A percentile compares a stretch with the other conserved stretches of the same genome.
These are phyloP conservation scores for Torulaspora microellipsoides DNA, from an alignment of 805 yeast genomes.

Conservation along the genomic window DNA sequence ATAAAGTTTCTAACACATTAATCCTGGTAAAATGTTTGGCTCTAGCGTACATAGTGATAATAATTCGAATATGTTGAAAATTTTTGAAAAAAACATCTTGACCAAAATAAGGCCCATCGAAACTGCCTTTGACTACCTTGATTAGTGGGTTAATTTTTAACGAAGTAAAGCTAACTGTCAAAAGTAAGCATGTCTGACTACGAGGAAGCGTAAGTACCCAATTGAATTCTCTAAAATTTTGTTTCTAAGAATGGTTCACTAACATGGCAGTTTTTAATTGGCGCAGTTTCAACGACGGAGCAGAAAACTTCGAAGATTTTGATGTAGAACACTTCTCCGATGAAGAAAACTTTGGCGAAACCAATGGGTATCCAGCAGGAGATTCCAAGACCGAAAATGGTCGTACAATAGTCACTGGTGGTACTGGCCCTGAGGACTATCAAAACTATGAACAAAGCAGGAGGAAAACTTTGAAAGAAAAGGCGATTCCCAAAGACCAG, in stretches of 20 bases:
- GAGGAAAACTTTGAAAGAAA: conserved; percentile 65
- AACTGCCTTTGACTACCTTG: too few species aligned
- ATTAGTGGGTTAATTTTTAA: too few species aligned
- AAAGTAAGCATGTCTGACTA: conserved; percentile 46
- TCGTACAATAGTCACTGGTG: conserved; percentile 65
- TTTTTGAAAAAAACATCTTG: too few species aligned
- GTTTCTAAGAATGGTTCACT: conserved; percentile 1
- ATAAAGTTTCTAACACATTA: too few species aligned
- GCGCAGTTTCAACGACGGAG: conserved; percentile 58
- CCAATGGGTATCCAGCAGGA: conserved; percentile 32
- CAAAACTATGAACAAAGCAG: conserved; percentile 36
- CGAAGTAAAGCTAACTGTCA: too few species aligned
- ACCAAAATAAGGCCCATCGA: too few species aligned
- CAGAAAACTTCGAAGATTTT: conserved; percentile 70
- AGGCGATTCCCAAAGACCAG: conserved; percentile 83
- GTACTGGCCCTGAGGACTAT: conserved; percentile 55
- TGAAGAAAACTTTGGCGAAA: conserved; percentile 46
- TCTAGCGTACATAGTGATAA: too few species aligned
- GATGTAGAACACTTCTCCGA: conserved; percentile 84
- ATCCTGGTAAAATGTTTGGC: too few species aligned
- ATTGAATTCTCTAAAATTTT: background rate
- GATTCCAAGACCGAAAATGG: conserved; percentile 56
- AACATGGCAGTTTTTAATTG: conserved; percentile 4
- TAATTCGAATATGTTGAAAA: too few species aligned
- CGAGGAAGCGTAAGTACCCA: conserved; percentile 44